Base-by-base conservation (phyloP, 2,329 filamentous ascomycete species). In the Cytospora chrysosperma region DNA sequence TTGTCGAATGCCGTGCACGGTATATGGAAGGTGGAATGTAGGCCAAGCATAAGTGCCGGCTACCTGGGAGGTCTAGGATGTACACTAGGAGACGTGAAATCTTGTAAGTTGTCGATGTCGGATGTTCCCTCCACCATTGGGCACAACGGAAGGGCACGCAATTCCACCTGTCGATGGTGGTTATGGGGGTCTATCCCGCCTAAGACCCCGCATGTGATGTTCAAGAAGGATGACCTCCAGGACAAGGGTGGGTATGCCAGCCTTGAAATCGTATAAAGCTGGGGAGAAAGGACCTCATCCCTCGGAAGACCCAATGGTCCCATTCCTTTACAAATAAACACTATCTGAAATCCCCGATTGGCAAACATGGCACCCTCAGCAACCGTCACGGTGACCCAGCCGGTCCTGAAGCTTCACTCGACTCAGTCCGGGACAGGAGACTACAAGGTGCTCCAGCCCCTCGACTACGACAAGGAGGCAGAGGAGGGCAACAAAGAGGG, bases 301-400 rank as follows among this genome's bases (percentile, higher is more conserved):
- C 12, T 7, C 24, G 2, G 12, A 28, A 10, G n/a, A 52, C 27
- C n/a, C 6, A 4, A 5, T n/a, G 10, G 7, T 12, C 12, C 13
- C 13, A 27, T 28, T 52, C 6, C 50, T 28, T 26, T 27, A 1
- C 5, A 52, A 3, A 24, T 17, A 53, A n/a, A 2, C 13, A 9
- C 13, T 34, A n/a, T 9, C 2, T 32, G 19, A 53, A 47, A n/a
- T n/a, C 40, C 54, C 27, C n/a, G 10, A 51, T 88, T 69, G 82
- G 89, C 67, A n/a, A 68, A 17, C 37, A 76, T 76, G 74, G 73
- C 74, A n/a, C 74, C 75, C 37, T 74, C 73, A 28, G 72, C 74
- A 28, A 70, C 70, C 9, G 70, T 71, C 62, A 73, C 71, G 28
- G 64, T 68, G 53, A 56, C 68, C 30, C 66, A 65, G 43, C 61